Evolutionary conservation across 345 rosid species (phyloP).

Genomic region (Garcia nutans): DNA sequence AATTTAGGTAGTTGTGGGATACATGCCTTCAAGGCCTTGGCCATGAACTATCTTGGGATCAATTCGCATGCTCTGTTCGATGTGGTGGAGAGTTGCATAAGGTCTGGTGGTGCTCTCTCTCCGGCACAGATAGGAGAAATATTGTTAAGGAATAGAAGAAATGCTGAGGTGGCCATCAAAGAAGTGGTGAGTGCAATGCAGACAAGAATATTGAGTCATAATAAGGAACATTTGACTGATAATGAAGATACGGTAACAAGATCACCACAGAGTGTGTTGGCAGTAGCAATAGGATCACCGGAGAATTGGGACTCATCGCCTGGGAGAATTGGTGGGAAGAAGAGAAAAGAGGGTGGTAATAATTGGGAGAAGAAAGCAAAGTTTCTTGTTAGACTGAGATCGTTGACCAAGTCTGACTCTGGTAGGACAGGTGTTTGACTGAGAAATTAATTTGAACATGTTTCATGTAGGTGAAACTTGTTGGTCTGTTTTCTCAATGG

Average conservation of each 20-base stretch:
- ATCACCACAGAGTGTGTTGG: constrained; percentile 44
- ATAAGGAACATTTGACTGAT: constrained; percentile 19
- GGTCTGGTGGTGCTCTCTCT: constrained; percentile 42
- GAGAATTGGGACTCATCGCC: constrained; percentile 42
- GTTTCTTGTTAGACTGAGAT: constrained; percentile 39
- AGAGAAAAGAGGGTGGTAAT: constrained; percentile 22
- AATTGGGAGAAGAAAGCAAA: constrained; percentile 27
- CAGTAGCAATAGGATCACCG: constrained; percentile 30
- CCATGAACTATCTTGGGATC: constrained; percentile 38
- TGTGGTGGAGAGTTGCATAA: constrained; percentile 42
- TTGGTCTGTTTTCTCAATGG: constrained; percentile 1
- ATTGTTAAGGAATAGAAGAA: constrained; percentile 39
- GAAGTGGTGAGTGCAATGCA: constrained; percentile 45
- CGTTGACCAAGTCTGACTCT: constrained; percentile 46
- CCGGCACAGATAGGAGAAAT: constrained; percentile 51
- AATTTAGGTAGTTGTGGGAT: constrained; percentile 41
- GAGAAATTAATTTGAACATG: background rate
- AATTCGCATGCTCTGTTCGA: constrained; percentile 36
- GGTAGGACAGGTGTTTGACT: constrained; percentile 29
- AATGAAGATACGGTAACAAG: constrained; percentile 32
- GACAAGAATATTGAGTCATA: constrained; percentile 23
- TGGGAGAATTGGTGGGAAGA: constrained; percentile 26
- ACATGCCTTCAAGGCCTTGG: constrained; percentile 43
- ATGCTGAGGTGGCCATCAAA: constrained; percentile 40
- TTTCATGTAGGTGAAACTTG: background rate